Evolutionary conservation across 1,139 yeast species (phyloP).

Genomic region (Scheffersomyces stambukii): DNA sequence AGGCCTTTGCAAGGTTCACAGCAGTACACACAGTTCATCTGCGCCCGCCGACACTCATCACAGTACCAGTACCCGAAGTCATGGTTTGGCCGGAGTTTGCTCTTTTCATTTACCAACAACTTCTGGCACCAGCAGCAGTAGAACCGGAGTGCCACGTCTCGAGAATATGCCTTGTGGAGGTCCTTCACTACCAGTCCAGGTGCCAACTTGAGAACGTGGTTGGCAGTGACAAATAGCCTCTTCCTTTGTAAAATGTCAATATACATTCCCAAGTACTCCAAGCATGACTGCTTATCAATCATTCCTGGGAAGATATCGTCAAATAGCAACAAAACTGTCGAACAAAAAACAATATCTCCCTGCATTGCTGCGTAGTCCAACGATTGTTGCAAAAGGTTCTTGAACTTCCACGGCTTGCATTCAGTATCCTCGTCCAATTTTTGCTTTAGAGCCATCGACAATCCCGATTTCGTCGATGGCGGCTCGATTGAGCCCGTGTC

Average conservation of each 20-base stretch:
- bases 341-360: constrained; percentile 64
- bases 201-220: constrained; percentile 50
- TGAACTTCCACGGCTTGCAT: constrained; percentile 30
- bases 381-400: constrained; percentile 35
- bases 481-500: no score
- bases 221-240: constrained; percentile 54
- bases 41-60: constrained; percentile 57
- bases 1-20: constrained; percentile 74
- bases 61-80: constrained; percentile 81
- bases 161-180: constrained; percentile 43
- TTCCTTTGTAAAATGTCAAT: constrained; percentile 53
- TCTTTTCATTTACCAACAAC: constrained; percentile 59
- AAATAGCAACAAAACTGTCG: constrained; percentile 58
- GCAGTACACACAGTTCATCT: constrained; percentile 76
- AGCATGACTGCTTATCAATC: constrained; percentile 14
- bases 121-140: constrained; percentile 68
- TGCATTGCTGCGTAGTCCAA: constrained; percentile 52
- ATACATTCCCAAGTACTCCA: constrained; percentile 58
- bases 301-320: constrained; percentile 24
- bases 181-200: constrained; percentile 32
- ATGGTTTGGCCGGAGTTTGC: constrained; percentile 34
- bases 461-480: constrained; percentile 20
- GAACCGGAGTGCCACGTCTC: constrained; percentile 50
- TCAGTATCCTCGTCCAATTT: constrained; percentile 29
- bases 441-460: constrained; percentile 18